Evolutionary conservation across 768 basidiomycete species (phyloP).

Genomic region (Kwoniella dejecticola): DNA sequence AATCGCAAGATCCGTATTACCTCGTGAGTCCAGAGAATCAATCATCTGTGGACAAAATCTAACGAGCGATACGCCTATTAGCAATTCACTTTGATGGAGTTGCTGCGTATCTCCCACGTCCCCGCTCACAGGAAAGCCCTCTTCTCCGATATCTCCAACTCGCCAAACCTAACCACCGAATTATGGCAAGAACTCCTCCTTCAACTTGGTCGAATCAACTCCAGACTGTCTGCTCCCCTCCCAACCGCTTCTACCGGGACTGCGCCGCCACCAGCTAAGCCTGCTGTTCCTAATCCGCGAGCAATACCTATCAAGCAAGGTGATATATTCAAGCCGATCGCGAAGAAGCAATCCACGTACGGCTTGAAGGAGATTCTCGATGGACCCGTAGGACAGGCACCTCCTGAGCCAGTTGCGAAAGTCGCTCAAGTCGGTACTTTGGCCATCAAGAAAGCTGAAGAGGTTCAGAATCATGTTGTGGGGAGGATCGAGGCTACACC

Average conservation of each 20-base stretch:
- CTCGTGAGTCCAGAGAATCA: constrained; percentile 32
- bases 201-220: constrained; percentile 31
- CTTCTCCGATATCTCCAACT: constrained; percentile 37
- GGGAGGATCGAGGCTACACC: constrained; percentile 29
- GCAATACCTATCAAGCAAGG: constrained; percentile 39
- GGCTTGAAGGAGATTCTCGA: constrained; percentile 29
- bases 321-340: constrained; percentile 42
- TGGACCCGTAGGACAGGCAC: constrained; percentile 30
- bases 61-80: constrained; percentile 2
- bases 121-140: constrained; percentile 35
- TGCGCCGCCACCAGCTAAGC: constrained; percentile 4
- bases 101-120: constrained; percentile 37
- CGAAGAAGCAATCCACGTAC: constrained; percentile 27
- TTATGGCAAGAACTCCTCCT: constrained; percentile 44
- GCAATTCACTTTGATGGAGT: constrained; percentile 53
- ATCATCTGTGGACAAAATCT: not conserved
- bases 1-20: constrained; percentile 42
- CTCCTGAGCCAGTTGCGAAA: constrained; percentile 26
- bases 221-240: constrained; percentile 16
- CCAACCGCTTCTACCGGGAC: constrained; percentile 1
- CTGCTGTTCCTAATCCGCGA: constrained; percentile 27
- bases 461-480: constrained; percentile 28
- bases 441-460: constrained; percentile 22
- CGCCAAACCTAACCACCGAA: constrained; percentile 30
- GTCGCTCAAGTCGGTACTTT: constrained; percentile 12